phyloP scores from a whole-genome alignment of 768 basidiomycete species.

The Hysterangium stoloniferum region DNA sequence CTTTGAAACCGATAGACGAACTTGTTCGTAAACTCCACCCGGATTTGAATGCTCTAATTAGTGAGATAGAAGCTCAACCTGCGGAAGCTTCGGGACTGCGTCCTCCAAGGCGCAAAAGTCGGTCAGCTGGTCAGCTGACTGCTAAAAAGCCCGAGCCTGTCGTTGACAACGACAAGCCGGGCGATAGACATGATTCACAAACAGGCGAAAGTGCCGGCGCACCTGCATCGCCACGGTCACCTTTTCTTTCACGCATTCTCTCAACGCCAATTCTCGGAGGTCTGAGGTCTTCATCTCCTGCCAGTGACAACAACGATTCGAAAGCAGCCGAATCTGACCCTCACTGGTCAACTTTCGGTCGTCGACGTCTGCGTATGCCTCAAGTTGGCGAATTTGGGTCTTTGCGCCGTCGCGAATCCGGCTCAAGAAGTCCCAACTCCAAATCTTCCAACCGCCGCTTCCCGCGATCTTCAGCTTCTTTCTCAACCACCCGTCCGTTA shows the following conservation, averaged over 20 bases:
- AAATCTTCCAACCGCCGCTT: not conserved
- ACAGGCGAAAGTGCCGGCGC: not conserved
- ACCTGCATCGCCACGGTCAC: not conserved
- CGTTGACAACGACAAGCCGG: not conserved
- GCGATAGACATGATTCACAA: not conserved
- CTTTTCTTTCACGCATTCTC: constrained; percentile 9
- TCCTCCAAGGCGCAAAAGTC: constrained; percentile 14
- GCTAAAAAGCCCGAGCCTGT: not conserved
- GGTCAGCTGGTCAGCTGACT: constrained; percentile 7
- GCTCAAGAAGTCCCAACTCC: not conserved
- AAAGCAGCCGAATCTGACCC: not conserved
- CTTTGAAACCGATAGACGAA: not conserved
- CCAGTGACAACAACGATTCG: not conserved
- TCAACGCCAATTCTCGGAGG: constrained; percentile 1
- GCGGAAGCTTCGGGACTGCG: constrained; percentile 5
- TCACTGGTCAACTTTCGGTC: constrained; percentile 10
- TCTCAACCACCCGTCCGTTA: not conserved
- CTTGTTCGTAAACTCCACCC: constrained; percentile 20
- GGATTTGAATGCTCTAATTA: constrained; percentile 18
- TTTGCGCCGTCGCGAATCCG: not conserved
- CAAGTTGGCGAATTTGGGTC: constrained; percentile 2
- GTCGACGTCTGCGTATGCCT: not conserved
- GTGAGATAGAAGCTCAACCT: constrained; percentile 10
- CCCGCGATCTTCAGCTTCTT: not conserved
- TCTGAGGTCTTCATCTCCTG: not conserved